phyloP scores from a whole-genome alignment of 345 rosid genomes.

The Brassica rapa region DNA sequence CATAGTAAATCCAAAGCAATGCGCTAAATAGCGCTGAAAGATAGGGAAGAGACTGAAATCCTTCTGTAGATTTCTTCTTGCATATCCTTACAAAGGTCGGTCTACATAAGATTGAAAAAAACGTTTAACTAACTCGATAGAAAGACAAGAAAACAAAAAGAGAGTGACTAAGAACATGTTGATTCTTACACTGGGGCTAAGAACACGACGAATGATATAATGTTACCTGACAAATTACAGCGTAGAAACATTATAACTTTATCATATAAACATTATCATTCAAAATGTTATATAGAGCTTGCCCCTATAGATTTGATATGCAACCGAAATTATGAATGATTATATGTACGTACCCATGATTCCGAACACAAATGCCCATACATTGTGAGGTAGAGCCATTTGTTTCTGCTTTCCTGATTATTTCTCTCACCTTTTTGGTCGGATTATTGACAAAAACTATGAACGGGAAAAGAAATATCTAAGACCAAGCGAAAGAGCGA shows the following conservation, averaged over 20 bases:
- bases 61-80: slow-evolving; percentile 72
- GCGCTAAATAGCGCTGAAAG: slow-evolving; percentile 66
- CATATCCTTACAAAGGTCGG: slow-evolving; percentile 63
- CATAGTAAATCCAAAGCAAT: slow-evolving; percentile 70
- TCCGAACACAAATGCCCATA: slow-evolving; percentile 42
- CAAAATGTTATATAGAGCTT: not conserved
- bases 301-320: not conserved
- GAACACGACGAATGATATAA: slow-evolving; percentile 58
- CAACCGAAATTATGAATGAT: not conserved
- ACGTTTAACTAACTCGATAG: not conserved
- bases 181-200: slow-evolving; percentile 70
- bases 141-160: not conserved
- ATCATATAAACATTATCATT: not conserved
- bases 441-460: not conserved
- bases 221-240: slow-evolving; percentile 51
- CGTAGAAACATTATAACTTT: not conserved
- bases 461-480: not conserved
- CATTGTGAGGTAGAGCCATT: slow-evolving; percentile 40
- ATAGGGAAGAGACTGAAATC: slow-evolving; percentile 68
- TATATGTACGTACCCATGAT: slow-evolving; percentile 35
- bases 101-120: slow-evolving; percentile 34
- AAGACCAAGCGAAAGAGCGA: slow-evolving; percentile 23
- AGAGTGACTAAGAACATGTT: not conserved
- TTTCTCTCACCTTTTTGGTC: not conserved
- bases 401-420: slow-evolving; percentile 8